Conservation (phyloP, 441 rosid species). For the Arabidopsis lyrata region DNA sequence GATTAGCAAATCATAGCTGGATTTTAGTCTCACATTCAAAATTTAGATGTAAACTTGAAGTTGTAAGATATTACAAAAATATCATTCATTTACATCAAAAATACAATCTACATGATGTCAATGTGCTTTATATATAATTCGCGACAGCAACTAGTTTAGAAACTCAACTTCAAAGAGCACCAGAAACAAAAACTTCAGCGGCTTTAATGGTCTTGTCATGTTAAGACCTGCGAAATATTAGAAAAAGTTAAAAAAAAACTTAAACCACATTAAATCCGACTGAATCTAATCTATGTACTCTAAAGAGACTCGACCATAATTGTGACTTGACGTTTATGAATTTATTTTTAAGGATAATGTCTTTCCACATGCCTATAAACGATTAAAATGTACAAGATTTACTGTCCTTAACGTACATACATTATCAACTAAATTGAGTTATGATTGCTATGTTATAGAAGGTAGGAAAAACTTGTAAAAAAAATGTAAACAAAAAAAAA, state of each 20-base stretch:
- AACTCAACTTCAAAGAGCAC: background rate
- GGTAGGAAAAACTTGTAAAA: conserved; percentile 22
- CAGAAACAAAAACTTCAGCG: background rate
- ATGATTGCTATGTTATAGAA: conserved; percentile 3
- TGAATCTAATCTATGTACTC: conserved; percentile 6
- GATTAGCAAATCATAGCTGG: background rate
- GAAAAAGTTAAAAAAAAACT: too few relatives aligned
- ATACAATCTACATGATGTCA: background rate
- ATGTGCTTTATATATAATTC: too few relatives aligned
- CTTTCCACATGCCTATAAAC: background rate
- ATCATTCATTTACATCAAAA: background rate
- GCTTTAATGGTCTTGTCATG: background rate
- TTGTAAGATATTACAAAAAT: background rate
- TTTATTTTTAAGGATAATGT: background rate
- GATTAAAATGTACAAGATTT: too few relatives aligned
- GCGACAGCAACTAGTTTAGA: background rate
- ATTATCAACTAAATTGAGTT: too few relatives aligned
- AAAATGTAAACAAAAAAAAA: too few relatives aligned
- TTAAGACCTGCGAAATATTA: background rate
- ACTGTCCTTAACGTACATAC: too few relatives aligned
- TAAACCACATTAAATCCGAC: background rate
- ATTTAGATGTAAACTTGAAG: background rate
- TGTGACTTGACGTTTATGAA: conserved; percentile 4
- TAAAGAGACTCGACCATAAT: background rate
- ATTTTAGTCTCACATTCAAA: background rate